A percentile compares a stretch with the other conserved stretches of the same genome.
Evolutionary conservation across 768 basidiomycete genomes (phyloP).

Genomic region (Leccinum arenicola): DNA sequence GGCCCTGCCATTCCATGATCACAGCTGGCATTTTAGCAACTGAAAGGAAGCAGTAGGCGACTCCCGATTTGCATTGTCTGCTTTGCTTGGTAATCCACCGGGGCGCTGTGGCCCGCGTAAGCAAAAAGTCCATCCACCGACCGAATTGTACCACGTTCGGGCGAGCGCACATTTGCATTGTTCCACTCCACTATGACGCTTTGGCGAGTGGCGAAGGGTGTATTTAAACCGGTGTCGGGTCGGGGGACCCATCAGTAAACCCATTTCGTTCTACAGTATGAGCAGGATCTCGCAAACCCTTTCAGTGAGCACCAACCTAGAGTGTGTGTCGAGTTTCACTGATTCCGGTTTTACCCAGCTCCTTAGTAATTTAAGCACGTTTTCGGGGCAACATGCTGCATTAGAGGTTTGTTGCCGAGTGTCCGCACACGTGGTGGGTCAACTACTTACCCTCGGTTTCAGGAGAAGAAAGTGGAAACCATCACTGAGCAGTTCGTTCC

Average conservation of each 20-base stretch:
- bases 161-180: slow-evolving; percentile 21
- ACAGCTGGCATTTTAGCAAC: slow-evolving; percentile 4
- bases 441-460: slow-evolving; percentile 3
- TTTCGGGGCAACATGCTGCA: slow-evolving; percentile 7
- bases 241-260: background rate
- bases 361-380: slow-evolving; percentile 26
- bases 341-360: slow-evolving; percentile 13
- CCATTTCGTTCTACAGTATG: slow-evolving; percentile 14
- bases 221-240: slow-evolving; percentile 22
- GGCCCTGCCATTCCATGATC: background rate
- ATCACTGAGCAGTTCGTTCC: slow-evolving; percentile 30
- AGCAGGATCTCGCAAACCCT: slow-evolving; percentile 32
- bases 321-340: background rate
- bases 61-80: slow-evolving; percentile 13
- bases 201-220: slow-evolving; percentile 24
- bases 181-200: slow-evolving; percentile 15
- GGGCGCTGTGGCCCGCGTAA: slow-evolving; percentile 7
- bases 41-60: background rate
- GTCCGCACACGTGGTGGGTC: slow-evolving; percentile 5
- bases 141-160: slow-evolving; percentile 10
- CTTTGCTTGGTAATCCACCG: background rate
- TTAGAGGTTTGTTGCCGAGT: slow-evolving; percentile 19
- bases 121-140: slow-evolving; percentile 10
- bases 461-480: slow-evolving; percentile 20
- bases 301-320: slow-evolving; percentile 22